Evolutionary conservation across 768 basidiomycete species (phyloP), one percentile per base, ranked within the genome.

Genomic region (Cytidiella melzeri): DNA sequence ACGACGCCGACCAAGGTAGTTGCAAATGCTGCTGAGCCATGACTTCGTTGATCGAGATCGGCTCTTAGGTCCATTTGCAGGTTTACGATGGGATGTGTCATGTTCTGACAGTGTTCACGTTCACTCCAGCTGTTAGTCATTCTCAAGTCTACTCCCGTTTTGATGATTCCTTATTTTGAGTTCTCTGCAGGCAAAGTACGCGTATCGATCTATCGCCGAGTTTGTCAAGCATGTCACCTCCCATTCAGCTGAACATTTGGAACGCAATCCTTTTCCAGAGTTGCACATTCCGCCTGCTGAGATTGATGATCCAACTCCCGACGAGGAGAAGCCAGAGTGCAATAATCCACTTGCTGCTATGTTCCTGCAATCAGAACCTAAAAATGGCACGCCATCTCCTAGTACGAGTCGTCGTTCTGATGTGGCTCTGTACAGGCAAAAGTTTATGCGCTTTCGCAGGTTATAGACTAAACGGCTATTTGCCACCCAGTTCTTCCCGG

Each of bases 71-170:
- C 42, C 84, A 87, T 64, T 69, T 88, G 0, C 87, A 88, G 61
- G 76, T 86, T 0, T 87, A 77, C 57, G 87, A 90, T 58, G 85
- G 80, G 21, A 84, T 83, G 72, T 83, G 83, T 48, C 85, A 88
- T 66, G 86, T 86, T 30, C 66, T 84, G 49, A 84, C 85, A 1
- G 75, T 87, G 5, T 85, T 87, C 63, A 83, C 73, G 24, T 86
- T 84, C 62, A 80, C 77, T 1, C 66, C 74, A 20, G 74, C 73
- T 53, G 81, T 80, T 54, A 28, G 79, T 57, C 25, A 12, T 63
- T 5, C 15, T 36, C 4, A 26, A 19, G 5, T 6, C 13, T 12
- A 28, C 9, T 44, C 10, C 12, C 45, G 18, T 18, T 7, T 27
- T 27, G 41, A 15, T 47, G 42, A 43, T 19, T 37, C 10, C 10